Conservation (phyloP, 306 rosid genomes). For the Cyamopsis tetragonoloba region DNA sequence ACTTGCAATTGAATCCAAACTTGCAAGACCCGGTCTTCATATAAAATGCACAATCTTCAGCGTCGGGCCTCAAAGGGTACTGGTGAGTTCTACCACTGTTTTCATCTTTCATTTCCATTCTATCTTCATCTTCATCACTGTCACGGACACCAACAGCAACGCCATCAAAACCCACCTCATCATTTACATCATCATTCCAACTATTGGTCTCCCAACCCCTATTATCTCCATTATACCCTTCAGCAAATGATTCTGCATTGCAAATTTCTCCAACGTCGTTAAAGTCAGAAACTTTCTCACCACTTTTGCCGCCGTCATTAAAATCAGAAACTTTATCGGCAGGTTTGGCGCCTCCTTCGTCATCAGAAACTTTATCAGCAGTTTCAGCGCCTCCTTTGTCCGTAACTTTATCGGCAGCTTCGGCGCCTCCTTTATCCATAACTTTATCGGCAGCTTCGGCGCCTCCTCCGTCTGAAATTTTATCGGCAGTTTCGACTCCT, state of each 20-base stretch:
- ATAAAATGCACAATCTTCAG: slow-evolving; percentile 84
- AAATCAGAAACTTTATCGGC: slow-evolving; percentile 22
- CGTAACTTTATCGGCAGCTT: slow-evolving; percentile 21
- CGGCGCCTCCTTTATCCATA: slow-evolving; percentile 20
- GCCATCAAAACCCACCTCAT: neutral
- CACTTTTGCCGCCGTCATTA: slow-evolving; percentile 19
- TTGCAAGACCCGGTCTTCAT: slow-evolving; percentile 86
- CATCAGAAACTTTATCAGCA: slow-evolving; percentile 25
- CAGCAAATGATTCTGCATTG: slow-evolving; percentile 29
- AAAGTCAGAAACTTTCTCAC: slow-evolving; percentile 22
- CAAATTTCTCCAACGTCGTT: slow-evolving; percentile 21
- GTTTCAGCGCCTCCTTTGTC: slow-evolving; percentile 23
- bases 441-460: slow-evolving; percentile 25
- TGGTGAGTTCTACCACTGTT: slow-evolving; percentile 30
- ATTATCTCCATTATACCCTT: slow-evolving; percentile 17
- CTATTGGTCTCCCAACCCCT: slow-evolving; percentile 38
- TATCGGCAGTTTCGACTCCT: slow-evolving; percentile 17
- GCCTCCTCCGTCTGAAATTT: slow-evolving; percentile 28
- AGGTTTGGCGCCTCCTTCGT: slow-evolving; percentile 21
- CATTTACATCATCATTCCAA: slow-evolving; percentile 25
- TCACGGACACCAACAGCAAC: neutral
- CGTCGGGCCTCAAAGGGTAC: slow-evolving; percentile 85
- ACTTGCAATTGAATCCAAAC: slow-evolving; percentile 84
- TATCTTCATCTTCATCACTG: slow-evolving; percentile 21
- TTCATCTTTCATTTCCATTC: slow-evolving; percentile 18